A percentile compares a stretch with the other conserved stretches of the same genome.
Evolutionary conservation across 2,329 filamentous ascomycete species (phyloP).

Genomic region (Pseudocercospora ulei): DNA sequence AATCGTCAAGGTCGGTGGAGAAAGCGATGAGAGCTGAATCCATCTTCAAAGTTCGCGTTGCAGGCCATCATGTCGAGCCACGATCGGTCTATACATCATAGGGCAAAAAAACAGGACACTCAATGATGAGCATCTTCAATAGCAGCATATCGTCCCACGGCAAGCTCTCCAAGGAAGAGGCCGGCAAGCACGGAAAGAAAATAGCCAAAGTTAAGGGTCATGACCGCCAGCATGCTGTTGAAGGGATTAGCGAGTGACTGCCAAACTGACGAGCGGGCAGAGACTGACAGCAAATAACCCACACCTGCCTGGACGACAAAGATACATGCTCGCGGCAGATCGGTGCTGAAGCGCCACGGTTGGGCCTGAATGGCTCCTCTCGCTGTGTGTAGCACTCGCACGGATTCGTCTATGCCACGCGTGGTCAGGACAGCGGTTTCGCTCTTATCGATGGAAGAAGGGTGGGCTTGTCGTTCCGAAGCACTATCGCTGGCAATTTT

Average conservation of each 20-base stretch:
- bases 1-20: too few relatives aligned
- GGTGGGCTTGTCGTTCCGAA: slow-evolving; percentile 34
- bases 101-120: not conserved
- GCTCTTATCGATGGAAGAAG: slow-evolving; percentile 39
- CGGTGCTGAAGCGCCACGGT: slow-evolving; percentile 74
- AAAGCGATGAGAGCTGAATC: too few relatives aligned
- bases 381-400: slow-evolving; percentile 51
- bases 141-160: slow-evolving; percentile 59
- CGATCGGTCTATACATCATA: slow-evolving; percentile 5
- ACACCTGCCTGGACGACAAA: slow-evolving; percentile 65
- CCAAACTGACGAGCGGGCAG: not conserved
- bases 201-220: slow-evolving; percentile 81
- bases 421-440: slow-evolving; percentile 59
- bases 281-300: slow-evolving; percentile 73
- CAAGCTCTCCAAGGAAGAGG: slow-evolving; percentile 76
- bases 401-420: slow-evolving; percentile 71
- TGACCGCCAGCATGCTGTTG: slow-evolving; percentile 76
- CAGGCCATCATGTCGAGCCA: too few relatives aligned
- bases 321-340: slow-evolving; percentile 61
- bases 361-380: slow-evolving; percentile 38
- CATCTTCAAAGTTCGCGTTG: too few relatives aligned
- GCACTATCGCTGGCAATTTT: slow-evolving; percentile 53
- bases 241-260: not conserved
- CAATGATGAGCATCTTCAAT: slow-evolving; percentile 38
- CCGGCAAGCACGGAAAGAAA: slow-evolving; percentile 70